Percentiles rank a stretch among this genome's conserved stretches.
Conservation (phyloP, 2,329 filamentous ascomycete genomes). For the Diaporthe citriasiana region DNA sequence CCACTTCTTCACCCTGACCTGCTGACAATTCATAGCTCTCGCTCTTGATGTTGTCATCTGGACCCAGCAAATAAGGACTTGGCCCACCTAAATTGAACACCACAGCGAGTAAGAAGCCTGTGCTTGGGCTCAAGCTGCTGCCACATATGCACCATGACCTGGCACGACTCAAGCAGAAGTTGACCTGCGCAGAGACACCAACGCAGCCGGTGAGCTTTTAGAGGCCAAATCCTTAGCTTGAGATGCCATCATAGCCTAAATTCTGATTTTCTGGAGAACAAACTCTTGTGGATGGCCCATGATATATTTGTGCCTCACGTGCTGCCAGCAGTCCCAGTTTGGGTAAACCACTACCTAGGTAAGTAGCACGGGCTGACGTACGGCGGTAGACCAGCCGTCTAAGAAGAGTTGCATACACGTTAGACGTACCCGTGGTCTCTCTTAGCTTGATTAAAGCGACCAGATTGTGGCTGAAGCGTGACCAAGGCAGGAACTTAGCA, state of each 20-base stretch:
- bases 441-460: neutral
- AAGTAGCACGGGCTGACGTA: no score
- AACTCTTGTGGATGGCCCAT: neutral
- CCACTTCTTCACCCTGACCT: neutral
- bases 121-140: neutral
- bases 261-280: neutral
- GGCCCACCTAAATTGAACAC: neutral
- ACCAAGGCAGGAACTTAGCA: neutral
- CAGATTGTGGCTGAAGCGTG: neutral
- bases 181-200: neutral
- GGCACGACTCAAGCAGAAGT: conserved; percentile 15
- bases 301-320: neutral
- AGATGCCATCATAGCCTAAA: neutral
- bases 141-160: conserved; percentile 2
- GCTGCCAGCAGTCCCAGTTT: neutral
- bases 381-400: no score
- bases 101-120: neutral
- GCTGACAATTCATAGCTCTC: neutral
- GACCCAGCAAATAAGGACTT: neutral
- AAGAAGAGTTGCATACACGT: no score
- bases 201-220: neutral
- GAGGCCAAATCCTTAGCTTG: neutral
- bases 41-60: neutral
- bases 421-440: neutral
- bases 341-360: no score